Evolutionary conservation across 768 basidiomycete genomes (phyloP), one percentile per base, ranked within the genome.

Genomic region (Boletellus ananiceps): DNA sequence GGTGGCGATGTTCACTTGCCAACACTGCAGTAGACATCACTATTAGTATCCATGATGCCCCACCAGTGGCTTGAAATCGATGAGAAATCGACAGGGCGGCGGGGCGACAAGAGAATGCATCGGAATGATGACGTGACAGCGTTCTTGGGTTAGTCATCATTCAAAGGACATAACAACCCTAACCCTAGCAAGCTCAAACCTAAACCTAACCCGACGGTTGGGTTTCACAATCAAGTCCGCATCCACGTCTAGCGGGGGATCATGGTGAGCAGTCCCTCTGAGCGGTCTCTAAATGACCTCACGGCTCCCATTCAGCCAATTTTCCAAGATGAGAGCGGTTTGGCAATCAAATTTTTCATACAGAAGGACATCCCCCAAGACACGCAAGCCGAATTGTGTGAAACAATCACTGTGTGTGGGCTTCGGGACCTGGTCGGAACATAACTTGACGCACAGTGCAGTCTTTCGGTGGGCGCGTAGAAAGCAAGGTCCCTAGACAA

Each of bases 261-360:
- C 27, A 65, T 65, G 64, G 64, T 64, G 40, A 54, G 64, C 11
- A 21, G 18, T 34, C 41, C 23, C 23, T 43, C 43, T 27, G n/a
- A 31, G 13, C 38, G 21, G 19, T 31, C 41, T 41, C 27, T 21
- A 9, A n/a, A 46, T 35, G 37, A 32, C 33, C 41, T 57, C 47
- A 49, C 41, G 21, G 47, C 31, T 11, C 34, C 25, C 32, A 23
- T 38, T 27, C 51, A 87, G 84, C 80, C 82, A 40, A 81, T 88
- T 50, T 89, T 89, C 49, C 84, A 87, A 63, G 86, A 86, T 57
- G 64, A 57, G 53, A 79, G 76, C 59, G 82, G 82, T 34, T 66
- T 86, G 44, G 78, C 86, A 3, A 69, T 88, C 74, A 91, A 90
- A 61, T 91, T 91, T 62, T 91, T 90, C 64, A 78, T 91, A 16